Evolutionary conservation across 2,329 filamentous ascomycete genomes (phyloP).

Genomic region (Colletotrichum godetiae): DNA sequence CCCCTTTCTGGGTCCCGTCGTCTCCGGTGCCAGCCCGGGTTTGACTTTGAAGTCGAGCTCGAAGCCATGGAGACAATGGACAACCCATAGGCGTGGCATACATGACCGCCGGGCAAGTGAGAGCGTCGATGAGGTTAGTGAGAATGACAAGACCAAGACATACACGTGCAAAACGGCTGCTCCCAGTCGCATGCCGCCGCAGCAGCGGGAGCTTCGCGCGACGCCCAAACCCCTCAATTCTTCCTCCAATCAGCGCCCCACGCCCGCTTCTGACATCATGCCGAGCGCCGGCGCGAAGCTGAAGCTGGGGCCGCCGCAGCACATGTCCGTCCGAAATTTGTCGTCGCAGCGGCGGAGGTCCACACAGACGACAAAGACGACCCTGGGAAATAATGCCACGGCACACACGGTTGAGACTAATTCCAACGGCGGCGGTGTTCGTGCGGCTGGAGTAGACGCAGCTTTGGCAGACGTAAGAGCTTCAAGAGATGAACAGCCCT

Average conservation of each 20-base stretch:
- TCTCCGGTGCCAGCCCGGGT: background rate
- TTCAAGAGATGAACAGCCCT: background rate
- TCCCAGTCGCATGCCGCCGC: background rate
- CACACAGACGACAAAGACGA: background rate
- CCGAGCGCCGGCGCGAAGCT: conserved; percentile 29
- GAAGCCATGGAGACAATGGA: background rate
- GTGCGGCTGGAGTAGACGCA: background rate
- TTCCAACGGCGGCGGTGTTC: background rate
- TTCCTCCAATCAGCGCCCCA: conserved; percentile 34
- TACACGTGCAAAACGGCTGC: background rate
- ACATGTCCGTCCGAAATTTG: conserved; percentile 26
- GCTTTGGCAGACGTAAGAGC: background rate
- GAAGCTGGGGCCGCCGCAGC: conserved; percentile 11
- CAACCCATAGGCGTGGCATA: background rate
- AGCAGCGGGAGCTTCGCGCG: background rate
- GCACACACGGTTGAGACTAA: background rate
- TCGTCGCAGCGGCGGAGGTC: background rate
- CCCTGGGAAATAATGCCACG: background rate
- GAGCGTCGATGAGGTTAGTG: background rate
- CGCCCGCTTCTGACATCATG: conserved; percentile 36
- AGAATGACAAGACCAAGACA: background rate
- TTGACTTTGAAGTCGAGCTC: background rate
- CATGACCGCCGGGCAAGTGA: background rate
- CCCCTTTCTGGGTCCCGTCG: background rate
- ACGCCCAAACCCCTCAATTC: conserved; percentile 33